phyloP scores from a whole-genome alignment of 2,329 filamentous ascomycete genomes.

The Neurospora crassa region DNA sequence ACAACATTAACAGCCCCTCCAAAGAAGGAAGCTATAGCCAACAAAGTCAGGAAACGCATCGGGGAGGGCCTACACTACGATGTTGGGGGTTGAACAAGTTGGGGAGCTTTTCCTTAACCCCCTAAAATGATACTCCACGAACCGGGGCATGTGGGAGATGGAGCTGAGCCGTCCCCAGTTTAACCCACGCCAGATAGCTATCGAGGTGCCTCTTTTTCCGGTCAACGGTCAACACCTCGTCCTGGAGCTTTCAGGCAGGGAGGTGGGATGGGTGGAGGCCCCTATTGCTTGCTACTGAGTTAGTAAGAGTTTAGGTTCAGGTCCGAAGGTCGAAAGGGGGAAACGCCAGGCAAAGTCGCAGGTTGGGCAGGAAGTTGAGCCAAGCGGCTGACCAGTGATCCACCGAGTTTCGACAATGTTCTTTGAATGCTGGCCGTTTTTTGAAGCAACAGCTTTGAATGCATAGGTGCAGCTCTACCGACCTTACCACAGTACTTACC shows the following conservation, averaged over 20 bases:
- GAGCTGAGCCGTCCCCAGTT: slow-evolving; percentile 1
- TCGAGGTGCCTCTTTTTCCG: background rate
- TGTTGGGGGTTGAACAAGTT: background rate
- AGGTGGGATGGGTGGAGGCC: slow-evolving; percentile 8
- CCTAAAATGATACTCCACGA: background rate
- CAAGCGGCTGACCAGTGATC: background rate
- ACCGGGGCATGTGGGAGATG: slow-evolving; percentile 4
- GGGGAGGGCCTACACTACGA: background rate
- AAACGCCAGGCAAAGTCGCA: slow-evolving; percentile 1
- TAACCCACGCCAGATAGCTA: background rate
- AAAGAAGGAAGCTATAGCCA: background rate
- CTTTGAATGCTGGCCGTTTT: background rate
- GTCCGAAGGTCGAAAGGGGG: slow-evolving; percentile 2
- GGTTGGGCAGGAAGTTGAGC: background rate
- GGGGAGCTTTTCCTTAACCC: background rate
- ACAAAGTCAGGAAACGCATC: background rate
- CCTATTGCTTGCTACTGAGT: background rate
- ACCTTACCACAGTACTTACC: too few relatives aligned
- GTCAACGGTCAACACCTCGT: background rate
- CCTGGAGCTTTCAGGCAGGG: background rate
- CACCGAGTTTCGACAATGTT: background rate
- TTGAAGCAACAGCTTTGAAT: background rate
- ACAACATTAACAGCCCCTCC: background rate
- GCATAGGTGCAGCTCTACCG: background rate
- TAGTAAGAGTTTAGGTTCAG: background rate